phyloP scores from a whole-genome alignment of 208 protist genomes.

The Acanthamoeba castellanii region DNA sequence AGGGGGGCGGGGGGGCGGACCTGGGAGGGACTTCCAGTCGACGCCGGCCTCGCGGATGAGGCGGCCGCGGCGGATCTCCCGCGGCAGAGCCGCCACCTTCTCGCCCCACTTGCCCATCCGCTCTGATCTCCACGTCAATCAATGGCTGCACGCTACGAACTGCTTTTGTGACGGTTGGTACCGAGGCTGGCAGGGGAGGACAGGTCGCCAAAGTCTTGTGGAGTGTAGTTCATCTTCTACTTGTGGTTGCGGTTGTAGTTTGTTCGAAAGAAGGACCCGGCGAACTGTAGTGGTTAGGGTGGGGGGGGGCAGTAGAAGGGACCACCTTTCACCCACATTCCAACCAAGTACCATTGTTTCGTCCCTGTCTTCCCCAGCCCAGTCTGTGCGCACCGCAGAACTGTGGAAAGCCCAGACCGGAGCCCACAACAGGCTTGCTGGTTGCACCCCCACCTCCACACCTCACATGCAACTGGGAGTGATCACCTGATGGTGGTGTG shows the following conservation, averaged over 20 bases:
- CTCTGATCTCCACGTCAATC: not conserved
- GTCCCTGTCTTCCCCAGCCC: no score
- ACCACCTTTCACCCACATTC: not conserved
- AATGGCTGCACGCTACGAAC: not conserved
- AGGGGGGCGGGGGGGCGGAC: not conserved
- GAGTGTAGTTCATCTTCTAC: not conserved
- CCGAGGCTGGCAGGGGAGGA: not conserved
- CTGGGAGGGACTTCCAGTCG: constrained; percentile 17
- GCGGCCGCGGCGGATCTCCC: not conserved
- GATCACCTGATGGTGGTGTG: no score
- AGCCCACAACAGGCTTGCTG: no score
- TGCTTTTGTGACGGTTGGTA: no score
- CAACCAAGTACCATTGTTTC: not conserved
- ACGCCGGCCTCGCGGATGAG: constrained; percentile 21
- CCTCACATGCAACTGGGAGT: no score
- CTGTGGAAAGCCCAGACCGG: no score
- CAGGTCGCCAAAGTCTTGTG: constrained; percentile 1
- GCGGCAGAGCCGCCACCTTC: constrained; percentile 1
- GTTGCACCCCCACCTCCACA: no score
- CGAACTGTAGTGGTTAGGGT: no score
- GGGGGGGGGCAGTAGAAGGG: not conserved
- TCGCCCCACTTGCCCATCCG: constrained; percentile 37
- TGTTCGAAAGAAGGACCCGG: no score
- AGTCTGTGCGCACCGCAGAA: no score
- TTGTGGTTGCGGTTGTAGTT: no score